Evolutionary conservation across 495 filamentous ascomycete genomes (phyloP).

Genomic region (Achaetomiella virescens): DNA sequence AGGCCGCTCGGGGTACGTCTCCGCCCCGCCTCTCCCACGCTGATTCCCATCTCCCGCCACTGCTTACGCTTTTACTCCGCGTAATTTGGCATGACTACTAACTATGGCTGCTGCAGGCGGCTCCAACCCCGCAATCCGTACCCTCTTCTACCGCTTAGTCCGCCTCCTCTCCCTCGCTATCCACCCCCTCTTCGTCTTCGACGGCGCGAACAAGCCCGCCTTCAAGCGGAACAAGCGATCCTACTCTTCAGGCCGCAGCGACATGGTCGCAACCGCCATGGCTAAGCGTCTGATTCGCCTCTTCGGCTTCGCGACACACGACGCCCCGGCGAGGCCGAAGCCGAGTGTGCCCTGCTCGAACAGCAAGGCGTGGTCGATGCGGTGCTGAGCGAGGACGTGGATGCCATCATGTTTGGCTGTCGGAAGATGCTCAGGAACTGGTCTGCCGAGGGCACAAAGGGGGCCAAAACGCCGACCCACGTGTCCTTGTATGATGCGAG

Average conservation of each 20-base stretch:
- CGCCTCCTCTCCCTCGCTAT: constrained; percentile 75
- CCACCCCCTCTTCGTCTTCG: constrained; percentile 91
- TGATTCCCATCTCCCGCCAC: too few species aligned
- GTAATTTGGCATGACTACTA: too few species aligned
- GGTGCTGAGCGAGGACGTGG: constrained; percentile 94
- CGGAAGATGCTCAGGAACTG: constrained; percentile 73
- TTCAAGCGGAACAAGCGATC: constrained; percentile 81
- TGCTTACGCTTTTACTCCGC: neutral
- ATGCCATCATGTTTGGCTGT: constrained; percentile 97
- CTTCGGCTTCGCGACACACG: constrained; percentile 79
- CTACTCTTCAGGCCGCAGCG: constrained; percentile 31
- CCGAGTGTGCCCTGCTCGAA: constrained; percentile 88
- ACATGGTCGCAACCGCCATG: constrained; percentile 49
- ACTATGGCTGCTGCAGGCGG: constrained; percentile 48
- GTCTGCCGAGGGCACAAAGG: constrained; percentile 61
- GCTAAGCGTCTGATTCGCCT: constrained; percentile 74
- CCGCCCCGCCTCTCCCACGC: neutral
- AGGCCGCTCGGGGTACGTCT: constrained; percentile 62
- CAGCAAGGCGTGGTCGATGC: constrained; percentile 82
- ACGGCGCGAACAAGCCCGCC: constrained; percentile 80
- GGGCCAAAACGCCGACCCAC: constrained; percentile 70
- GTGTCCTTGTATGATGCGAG: constrained; percentile 65
- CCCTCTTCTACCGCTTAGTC: constrained; percentile 85
- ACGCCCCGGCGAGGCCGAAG: constrained; percentile 96
- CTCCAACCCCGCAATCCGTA: constrained; percentile 83